phyloP scores from a whole-genome alignment of 139 green algal genomes.

The Closterium sp. region DNA sequence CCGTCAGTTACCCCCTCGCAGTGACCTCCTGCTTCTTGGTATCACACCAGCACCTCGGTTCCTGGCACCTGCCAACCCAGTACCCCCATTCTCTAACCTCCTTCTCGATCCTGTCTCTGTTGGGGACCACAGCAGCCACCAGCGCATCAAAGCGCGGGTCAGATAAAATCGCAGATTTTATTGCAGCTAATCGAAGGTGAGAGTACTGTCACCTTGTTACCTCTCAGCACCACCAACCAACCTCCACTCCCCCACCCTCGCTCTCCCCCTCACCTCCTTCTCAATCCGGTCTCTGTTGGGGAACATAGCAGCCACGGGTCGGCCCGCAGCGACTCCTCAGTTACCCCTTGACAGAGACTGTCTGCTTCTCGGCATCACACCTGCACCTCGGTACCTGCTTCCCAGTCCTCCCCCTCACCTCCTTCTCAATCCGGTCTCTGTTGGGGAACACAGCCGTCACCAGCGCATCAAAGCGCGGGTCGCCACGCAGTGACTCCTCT shows the following conservation, averaged over 20 bases:
- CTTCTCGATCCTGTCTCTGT: conserved; percentile 39
- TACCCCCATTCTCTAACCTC: too few relatives aligned
- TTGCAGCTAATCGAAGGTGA: too few relatives aligned
- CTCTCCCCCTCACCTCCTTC: conserved; percentile 28
- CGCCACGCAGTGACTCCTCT: conserved; percentile 45
- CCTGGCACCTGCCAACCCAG: too few relatives aligned
- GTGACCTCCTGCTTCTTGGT: too few relatives aligned
- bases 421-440: conserved; percentile 42
- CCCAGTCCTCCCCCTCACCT: conserved; percentile 13
- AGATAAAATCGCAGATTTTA: too few relatives aligned
- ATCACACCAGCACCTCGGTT: too few relatives aligned
- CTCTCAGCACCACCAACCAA: background rate
- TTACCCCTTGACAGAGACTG: too few relatives aligned
- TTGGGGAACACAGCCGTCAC: conserved; percentile 49
- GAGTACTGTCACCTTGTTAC: too few relatives aligned
- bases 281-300: conserved; percentile 35
- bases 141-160: conserved; percentile 34
- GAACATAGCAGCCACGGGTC: conserved; percentile 50
- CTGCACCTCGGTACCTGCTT: background rate
- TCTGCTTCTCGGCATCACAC: background rate
- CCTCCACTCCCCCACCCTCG: background rate
- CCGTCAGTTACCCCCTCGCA: too few relatives aligned
- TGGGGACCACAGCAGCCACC: conserved; percentile 45
- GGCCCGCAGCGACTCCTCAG: conserved; percentile 2
- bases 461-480: conserved; percentile 49